Evolutionary conservation across 2,329 filamentous ascomycete genomes (phyloP), one percentile per base, ranked within the genome.

Genomic region (Ceratocystis ficicola): DNA sequence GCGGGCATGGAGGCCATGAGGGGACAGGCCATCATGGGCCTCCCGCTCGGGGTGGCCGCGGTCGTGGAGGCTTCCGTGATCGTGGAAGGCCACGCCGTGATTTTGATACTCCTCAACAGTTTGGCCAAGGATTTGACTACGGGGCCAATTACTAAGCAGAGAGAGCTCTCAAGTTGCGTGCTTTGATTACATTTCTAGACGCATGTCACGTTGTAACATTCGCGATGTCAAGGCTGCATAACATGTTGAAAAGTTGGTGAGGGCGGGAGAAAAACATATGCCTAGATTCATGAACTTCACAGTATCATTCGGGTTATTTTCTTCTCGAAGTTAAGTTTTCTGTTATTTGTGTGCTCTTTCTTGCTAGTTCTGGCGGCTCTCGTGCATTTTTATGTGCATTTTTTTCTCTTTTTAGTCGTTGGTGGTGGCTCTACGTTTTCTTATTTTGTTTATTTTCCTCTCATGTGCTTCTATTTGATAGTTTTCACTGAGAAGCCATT

Each of bases 1-100:
- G 70, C 20, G 69, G 70, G 6, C 72, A 72, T 1, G 71, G 74
- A 6, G 71, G 63, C 5, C 64, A 68, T 4, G 57, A 62, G 12
- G 64, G 44, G 17, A 7, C 66, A 10, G 36, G 30, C 22, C 55
- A 68, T 41, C 64, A 64, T 44, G 64, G 44, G 12, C 44, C 67
- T 44, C 30, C 61, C 17, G 36, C 60, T 17, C 44, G 65, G n/a
- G 64, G 67, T 46, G 64, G 67, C 17, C 67, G 67, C 44, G 64
- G 67, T 2, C 60, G 67, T 5, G 64, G 66, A 32, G 63, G 63
- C 6, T 67, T 67, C 63, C 63, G 66, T 15, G 66, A 67, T 44
- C 63, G 66, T 20, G 66, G 63, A 12, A 57, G 66, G 22, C 57
- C 66, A 15, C 63, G 66, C 30, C 60, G 66, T 12, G 66, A 67